Evolutionary conservation across 139 green algal genomes (phyloP), one percentile per base, ranked within the genome.

Genomic region (Monoraphidium neglectum): DNA sequence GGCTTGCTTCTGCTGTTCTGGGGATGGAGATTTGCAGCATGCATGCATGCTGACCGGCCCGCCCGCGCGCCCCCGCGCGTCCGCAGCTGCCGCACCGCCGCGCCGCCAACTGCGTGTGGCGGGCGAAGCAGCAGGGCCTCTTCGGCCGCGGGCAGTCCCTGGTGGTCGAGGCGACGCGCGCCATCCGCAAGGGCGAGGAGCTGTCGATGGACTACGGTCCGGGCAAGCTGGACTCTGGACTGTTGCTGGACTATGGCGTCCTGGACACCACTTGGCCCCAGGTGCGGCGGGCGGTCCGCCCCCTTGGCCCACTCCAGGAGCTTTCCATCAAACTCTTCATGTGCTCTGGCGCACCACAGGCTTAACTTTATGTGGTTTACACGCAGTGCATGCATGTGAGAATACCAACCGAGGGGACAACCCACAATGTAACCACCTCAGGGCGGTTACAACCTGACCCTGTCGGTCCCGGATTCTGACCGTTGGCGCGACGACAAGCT

Each of bases 401-500:
- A n/a, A n/a, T n/a, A n/a, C n/a, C n/a, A n/a, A n/a, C n/a, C n/a
- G n/a, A n/a, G n/a, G n/a, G n/a, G n/a, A n/a, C n/a, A n/a, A n/a
- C n/a, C n/a, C n/a, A n/a, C n/a, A n/a, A n/a, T n/a, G n/a, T n/a
- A 51, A 51, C 43, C 43, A 8, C 43, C 43, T 21, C 43, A 95
- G 90, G 63, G 83, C 47, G 90, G 89, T 30, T 98, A 95, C 81
- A 56, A 77, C 35, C 77, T 98, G 23, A 90, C 83, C 0, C 79
- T 98, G 49, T 83, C 81, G 24, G 74, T 98, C 23, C 77, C 87
- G 12, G 79, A 92, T 30, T 70, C 66, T 13, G 94, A 98, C 81
- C 40, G 67, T 18, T 92, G 88, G 72, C 83, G 88, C 13, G 92
- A 95, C 47, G 95, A 98, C 87, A 98, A 98, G 86, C 56, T 90